phyloP scores from a whole-genome alignment of 495 filamentous ascomycete species.

The Penicillium paxilli region DNA sequence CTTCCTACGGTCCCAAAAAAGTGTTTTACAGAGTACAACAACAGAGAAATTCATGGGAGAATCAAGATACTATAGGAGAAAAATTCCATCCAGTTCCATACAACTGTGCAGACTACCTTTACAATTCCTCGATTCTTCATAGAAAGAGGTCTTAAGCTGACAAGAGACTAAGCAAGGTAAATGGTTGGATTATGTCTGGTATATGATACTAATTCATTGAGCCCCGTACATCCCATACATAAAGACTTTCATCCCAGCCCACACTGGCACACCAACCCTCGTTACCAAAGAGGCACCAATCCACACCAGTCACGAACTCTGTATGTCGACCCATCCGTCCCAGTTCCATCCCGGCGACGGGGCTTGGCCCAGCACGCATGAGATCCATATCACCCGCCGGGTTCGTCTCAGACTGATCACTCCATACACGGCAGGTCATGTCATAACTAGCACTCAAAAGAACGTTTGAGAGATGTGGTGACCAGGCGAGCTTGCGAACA shows the following conservation, averaged over 20 bases:
- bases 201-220: constrained; percentile 48
- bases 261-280: constrained; percentile 95
- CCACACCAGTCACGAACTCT: constrained; percentile 95
- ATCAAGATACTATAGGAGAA: too few relatives aligned
- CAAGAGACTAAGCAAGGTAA: too few relatives aligned
- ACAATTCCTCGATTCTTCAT: too few relatives aligned
- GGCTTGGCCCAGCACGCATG: constrained; percentile 39
- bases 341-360: constrained; percentile 63
- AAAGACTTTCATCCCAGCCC: constrained; percentile 88
- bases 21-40: too few relatives aligned
- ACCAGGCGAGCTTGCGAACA: constrained; percentile 81
- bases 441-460: constrained; percentile 90
- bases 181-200: neutral
- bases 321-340: constrained; percentile 90
- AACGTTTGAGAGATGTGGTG: constrained; percentile 83
- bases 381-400: constrained; percentile 45
- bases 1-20: too few relatives aligned
- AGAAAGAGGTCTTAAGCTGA: too few relatives aligned
- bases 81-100: too few relatives aligned
- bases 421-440: constrained; percentile 95
- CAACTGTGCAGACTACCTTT: too few relatives aligned
- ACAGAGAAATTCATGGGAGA: too few relatives aligned
- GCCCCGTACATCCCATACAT: constrained; percentile 86
- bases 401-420: constrained; percentile 61
- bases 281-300: constrained; percentile 95